Conservation (phyloP, 805 yeast species). For the Metschnikowia similis region DNA sequence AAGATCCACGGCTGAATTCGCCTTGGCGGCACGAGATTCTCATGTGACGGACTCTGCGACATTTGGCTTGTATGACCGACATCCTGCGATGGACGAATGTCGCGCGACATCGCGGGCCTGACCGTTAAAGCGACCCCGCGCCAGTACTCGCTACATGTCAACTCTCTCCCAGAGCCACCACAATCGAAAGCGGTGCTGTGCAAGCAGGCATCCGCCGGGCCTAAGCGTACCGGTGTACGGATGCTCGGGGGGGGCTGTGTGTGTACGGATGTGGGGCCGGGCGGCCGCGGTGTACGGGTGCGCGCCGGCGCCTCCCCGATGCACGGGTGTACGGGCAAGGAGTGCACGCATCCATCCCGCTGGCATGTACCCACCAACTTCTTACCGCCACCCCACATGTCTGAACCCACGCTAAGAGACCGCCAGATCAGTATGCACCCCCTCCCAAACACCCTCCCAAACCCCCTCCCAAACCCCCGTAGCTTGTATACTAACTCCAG, state of each 20-base stretch:
- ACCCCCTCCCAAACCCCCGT: background rate
- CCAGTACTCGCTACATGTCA: too few relatives aligned
- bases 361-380: background rate
- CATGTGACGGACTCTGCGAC: too few relatives aligned
- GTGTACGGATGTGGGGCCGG: background rate
- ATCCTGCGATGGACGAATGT: too few relatives aligned
- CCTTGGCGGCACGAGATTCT: too few relatives aligned
- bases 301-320: background rate
- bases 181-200: too few relatives aligned
- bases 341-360: too few relatives aligned
- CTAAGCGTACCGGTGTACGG: background rate
- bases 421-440: constrained; percentile 12
- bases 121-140: too few relatives aligned
- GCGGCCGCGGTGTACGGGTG: background rate
- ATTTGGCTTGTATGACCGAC: too few relatives aligned
- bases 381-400: constrained; percentile 1
- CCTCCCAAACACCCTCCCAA: background rate
- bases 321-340: background rate
- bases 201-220: too few relatives aligned
- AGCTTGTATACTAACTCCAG: constrained; percentile 9
- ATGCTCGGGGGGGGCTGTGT: background rate
- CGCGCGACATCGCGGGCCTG: too few relatives aligned
- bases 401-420: constrained; percentile 11
- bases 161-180: too few relatives aligned
- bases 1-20: too few relatives aligned